Percentiles rank a stretch among this genome's conserved stretches.
Conservation (phyloP, 495 filamentous ascomycete species). For the Talaromyces ruber region DNA sequence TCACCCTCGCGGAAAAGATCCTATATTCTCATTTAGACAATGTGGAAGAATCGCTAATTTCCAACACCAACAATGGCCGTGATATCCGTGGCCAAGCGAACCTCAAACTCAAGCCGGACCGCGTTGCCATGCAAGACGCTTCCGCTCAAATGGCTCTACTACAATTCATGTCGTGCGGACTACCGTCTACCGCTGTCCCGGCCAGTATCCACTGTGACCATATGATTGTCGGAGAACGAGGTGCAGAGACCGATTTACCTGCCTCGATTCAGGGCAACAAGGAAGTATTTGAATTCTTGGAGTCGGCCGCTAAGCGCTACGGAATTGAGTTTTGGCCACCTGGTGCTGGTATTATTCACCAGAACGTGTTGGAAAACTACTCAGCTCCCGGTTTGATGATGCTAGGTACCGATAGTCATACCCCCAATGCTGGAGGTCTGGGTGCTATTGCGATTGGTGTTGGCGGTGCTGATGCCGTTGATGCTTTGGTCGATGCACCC, state of each 20-base stretch:
- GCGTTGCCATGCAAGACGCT: slow-evolving; percentile 98
- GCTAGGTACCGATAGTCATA: slow-evolving; percentile 98
- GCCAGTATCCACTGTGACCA: slow-evolving; percentile 99
- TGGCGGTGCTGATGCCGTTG: slow-evolving; percentile 93
- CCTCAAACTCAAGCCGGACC: slow-evolving; percentile 94
- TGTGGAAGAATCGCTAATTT: slow-evolving; percentile 73
- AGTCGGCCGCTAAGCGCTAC: slow-evolving; percentile 90
- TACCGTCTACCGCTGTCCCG: slow-evolving; percentile 87
- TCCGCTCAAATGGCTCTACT: slow-evolving; percentile 96
- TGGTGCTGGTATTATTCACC: slow-evolving; percentile 98
- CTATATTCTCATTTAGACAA: slow-evolving; percentile 92
- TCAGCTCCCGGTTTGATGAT: slow-evolving; percentile 97
- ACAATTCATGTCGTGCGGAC: slow-evolving; percentile 96
- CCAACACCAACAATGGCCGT: slow-evolving; percentile 70
- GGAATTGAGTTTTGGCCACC: slow-evolving; percentile 99
- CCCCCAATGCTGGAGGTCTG: slow-evolving; percentile 89
- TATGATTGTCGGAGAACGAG: slow-evolving; percentile 91
- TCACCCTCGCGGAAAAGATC: slow-evolving; percentile 95
- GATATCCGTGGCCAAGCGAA: slow-evolving; percentile 80
- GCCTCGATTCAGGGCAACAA: slow-evolving; percentile 85
- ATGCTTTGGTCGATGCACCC: slow-evolving; percentile 89
- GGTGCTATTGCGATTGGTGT: slow-evolving; percentile 96
- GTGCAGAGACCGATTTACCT: slow-evolving; percentile 81
- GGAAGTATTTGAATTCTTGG: slow-evolving; percentile 96
- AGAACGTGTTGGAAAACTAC: slow-evolving; percentile 97